phyloP scores from a whole-genome alignment of 2,329 filamentous ascomycete species.

The Cladosporium colombiae region DNA sequence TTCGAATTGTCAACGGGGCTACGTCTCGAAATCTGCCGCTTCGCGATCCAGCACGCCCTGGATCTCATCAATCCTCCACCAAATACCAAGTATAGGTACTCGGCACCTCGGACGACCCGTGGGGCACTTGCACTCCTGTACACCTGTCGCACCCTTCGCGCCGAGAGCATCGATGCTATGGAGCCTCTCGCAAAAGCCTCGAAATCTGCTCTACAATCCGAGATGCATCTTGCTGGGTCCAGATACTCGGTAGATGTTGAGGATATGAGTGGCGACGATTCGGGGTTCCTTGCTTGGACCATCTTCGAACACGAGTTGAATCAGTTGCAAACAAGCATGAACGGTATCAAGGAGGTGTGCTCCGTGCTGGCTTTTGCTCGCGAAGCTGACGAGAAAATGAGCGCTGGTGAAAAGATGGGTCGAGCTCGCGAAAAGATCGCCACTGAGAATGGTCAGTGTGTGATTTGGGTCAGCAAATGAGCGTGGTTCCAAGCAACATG shows the following conservation, averaged over 20 bases:
- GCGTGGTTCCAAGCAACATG: neutral
- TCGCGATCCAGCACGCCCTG: neutral
- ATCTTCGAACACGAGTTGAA: too few relatives aligned
- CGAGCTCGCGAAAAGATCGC: neutral
- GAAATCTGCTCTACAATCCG: neutral
- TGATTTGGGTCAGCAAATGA: neutral
- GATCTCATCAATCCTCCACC: neutral
- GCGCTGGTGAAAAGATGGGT: neutral
- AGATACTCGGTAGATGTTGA: too few relatives aligned
- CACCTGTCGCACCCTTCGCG: neutral
- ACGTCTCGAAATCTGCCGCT: neutral
- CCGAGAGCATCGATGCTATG: neutral
- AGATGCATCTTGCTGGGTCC: neutral
- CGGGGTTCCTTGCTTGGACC: too few relatives aligned
- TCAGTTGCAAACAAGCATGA: neutral
- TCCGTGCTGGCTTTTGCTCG: neutral
- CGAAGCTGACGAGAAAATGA: neutral
- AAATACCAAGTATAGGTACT: neutral
- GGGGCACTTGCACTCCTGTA: neutral
- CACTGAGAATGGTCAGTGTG: neutral
- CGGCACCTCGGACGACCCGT: neutral
- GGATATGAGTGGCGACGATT: too few relatives aligned
- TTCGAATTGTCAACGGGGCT: neutral
- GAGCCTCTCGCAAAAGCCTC: neutral
- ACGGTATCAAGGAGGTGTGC: neutral